Conservation (phyloP, 2,329 filamentous ascomycete species). For the Claviceps capensis region DNA sequence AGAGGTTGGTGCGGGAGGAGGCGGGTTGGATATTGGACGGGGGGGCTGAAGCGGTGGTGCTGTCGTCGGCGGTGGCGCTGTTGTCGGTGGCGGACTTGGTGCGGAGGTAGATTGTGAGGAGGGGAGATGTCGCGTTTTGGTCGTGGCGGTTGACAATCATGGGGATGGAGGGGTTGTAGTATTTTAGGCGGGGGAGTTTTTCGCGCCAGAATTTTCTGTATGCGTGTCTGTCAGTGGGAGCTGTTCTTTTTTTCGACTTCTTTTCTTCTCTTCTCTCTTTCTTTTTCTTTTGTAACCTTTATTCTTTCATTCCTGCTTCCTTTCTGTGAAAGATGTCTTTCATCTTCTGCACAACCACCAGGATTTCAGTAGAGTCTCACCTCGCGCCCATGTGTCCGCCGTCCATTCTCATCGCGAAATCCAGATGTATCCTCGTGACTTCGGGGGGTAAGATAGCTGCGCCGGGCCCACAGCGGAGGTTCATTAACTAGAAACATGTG, state of each 20-base stretch:
- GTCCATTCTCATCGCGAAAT: slow-evolving; percentile 49
- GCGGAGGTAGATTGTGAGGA: slow-evolving; percentile 52
- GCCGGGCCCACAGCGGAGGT: slow-evolving; percentile 67
- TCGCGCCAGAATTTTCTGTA: slow-evolving; percentile 76
- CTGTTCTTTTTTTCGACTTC: neutral
- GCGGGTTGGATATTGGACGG: slow-evolving; percentile 22
- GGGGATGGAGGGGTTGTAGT: slow-evolving; percentile 73
- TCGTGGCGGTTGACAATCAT: slow-evolving; percentile 66
- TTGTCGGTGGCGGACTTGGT: slow-evolving; percentile 14
- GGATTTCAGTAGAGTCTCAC: slow-evolving; percentile 24
- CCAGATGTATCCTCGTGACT: slow-evolving; percentile 61
- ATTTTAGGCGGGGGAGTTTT: slow-evolving; percentile 78
- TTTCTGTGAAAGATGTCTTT: no score
- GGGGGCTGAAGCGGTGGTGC: neutral
- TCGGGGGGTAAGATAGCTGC: slow-evolving; percentile 68
- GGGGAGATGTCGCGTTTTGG: slow-evolving; percentile 41
- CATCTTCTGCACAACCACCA: no score
- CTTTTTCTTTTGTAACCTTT: no score
- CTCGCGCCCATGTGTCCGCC: slow-evolving; percentile 60
- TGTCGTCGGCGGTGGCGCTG: neutral
- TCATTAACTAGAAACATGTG: slow-evolving; percentile 45
- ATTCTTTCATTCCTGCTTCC: no score
- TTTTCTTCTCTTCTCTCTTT: neutral
- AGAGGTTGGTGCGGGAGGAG: slow-evolving; percentile 33
- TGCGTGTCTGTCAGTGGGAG: neutral